Conservation (phyloP, 257 asterid genomes). For the Solanum chiquidenum region DNA sequence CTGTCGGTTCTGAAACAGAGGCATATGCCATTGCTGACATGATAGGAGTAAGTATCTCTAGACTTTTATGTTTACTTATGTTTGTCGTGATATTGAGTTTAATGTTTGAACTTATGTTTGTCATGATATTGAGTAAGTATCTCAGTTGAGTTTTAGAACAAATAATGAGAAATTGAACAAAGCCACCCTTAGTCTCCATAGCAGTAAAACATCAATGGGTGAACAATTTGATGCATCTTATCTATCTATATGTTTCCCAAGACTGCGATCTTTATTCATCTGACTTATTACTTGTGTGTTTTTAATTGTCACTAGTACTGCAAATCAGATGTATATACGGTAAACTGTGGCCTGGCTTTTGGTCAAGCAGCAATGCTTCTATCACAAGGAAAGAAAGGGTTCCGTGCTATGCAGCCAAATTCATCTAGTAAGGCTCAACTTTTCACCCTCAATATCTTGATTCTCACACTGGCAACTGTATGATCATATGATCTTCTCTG, state of each 20-base stretch:
- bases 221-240: neutral
- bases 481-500: neutral
- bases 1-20: constrained; percentile 84
- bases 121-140: neutral
- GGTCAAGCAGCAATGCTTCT: constrained; percentile 99
- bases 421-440: constrained; percentile 53
- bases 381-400: constrained; percentile 69
- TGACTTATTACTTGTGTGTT: neutral
- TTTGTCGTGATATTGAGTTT: neutral
- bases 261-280: neutral
- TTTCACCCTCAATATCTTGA: neutral
- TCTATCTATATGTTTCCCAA: neutral
- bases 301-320: constrained; percentile 35
- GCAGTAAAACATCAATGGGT: neutral
- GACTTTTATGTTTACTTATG: neutral
- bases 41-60: constrained; percentile 57
- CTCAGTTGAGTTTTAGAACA: neutral
- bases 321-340: constrained; percentile 71
- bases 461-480: neutral
- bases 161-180: neutral
- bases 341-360: constrained; percentile 71
- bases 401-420: constrained; percentile 68
- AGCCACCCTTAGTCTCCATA: neutral
- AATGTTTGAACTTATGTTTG: neutral
- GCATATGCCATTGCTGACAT: constrained; percentile 85